Percentiles rank a stretch among this genome's conserved stretches.
Evolutionary conservation across 192 early-diverging fungal species (phyloP).

Genomic region (Helicostylum pulchrum): DNA sequence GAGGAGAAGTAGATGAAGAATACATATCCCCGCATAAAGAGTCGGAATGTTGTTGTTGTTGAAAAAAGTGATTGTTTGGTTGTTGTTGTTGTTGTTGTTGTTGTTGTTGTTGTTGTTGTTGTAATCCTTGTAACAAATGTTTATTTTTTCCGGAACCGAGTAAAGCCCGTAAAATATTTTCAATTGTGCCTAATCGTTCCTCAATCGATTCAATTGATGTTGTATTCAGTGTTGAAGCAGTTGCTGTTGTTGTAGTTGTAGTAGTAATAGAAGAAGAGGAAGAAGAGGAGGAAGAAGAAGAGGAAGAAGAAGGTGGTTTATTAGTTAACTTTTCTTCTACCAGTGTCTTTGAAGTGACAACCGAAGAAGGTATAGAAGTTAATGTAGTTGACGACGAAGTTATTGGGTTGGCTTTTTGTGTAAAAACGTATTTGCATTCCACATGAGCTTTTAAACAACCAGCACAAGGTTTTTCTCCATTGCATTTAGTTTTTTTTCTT

Average conservation of each 20-base stretch:
- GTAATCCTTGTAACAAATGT: slow-evolving; percentile 5
- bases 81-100: not conserved
- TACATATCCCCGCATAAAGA: slow-evolving; percentile 6
- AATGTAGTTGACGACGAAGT: not conserved
- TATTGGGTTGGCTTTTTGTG: not conserved
- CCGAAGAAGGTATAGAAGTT: not conserved
- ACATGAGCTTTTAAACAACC: slow-evolving; percentile 20
- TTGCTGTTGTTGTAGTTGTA: not conserved
- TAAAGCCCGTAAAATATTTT: slow-evolving; percentile 17
- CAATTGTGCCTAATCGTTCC: slow-evolving; percentile 17
- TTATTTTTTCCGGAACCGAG: slow-evolving; percentile 10
- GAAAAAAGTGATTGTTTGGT: too few species aligned
- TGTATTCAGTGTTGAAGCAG: not conserved
- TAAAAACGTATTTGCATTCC: slow-evolving; percentile 12
- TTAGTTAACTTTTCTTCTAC: not conserved
- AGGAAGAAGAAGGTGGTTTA: not conserved
- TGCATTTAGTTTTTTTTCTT: slow-evolving; percentile 30
- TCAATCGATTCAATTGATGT: slow-evolving; percentile 19
- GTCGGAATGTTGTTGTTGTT: not conserved
- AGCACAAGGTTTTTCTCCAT: slow-evolving; percentile 24
- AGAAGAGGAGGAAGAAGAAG: not conserved
- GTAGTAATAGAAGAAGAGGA: slow-evolving; percentile 2
- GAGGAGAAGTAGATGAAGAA: not conserved
- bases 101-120: not conserved
- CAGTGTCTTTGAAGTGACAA: not conserved